A percentile compares a stretch with the other conserved stretches of the same genome.
Evolutionary conservation across 1,139 yeast genomes (phyloP).

Genomic region (Tardiomyces digboiensis): DNA sequence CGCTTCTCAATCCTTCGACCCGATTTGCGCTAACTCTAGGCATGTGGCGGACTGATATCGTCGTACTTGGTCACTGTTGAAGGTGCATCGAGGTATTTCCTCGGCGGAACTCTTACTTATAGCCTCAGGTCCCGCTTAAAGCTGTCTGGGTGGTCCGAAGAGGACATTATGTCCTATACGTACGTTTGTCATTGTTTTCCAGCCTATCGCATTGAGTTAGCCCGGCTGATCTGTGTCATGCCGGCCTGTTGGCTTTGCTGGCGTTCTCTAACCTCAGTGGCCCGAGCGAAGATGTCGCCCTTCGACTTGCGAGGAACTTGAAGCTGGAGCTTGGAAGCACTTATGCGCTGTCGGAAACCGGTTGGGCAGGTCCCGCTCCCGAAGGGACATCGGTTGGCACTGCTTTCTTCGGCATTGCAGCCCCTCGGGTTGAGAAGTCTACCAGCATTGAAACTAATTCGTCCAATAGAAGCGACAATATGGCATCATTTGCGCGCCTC

Average conservation of each 20-base stretch:
- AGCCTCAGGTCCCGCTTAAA: slow-evolving; percentile 65
- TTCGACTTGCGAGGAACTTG: slow-evolving; percentile 67
- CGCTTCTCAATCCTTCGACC: no score
- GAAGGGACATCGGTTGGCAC: slow-evolving; percentile 39
- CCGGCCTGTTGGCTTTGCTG: background rate
- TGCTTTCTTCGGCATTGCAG: slow-evolving; percentile 62
- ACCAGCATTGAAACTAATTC: slow-evolving; percentile 37
- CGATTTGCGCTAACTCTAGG: slow-evolving; percentile 27
- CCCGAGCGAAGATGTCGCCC: slow-evolving; percentile 69
- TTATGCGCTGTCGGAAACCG: slow-evolving; percentile 75
- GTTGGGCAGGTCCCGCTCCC: slow-evolving; percentile 60
- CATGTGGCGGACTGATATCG: slow-evolving; percentile 80
- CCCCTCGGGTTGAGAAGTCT: slow-evolving; percentile 53
- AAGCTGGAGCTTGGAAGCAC: slow-evolving; percentile 76
- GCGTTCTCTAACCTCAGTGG: slow-evolving; percentile 30
- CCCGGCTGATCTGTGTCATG: background rate
- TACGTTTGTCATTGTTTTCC: slow-evolving; percentile 4
- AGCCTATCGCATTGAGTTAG: background rate
- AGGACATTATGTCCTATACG: slow-evolving; percentile 59
- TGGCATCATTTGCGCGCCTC: slow-evolving; percentile 61
- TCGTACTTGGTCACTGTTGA: slow-evolving; percentile 75
- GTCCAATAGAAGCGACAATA: slow-evolving; percentile 49
- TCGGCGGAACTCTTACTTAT: slow-evolving; percentile 76
- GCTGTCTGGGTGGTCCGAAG: slow-evolving; percentile 68
- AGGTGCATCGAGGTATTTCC: slow-evolving; percentile 76